Conservation (phyloP, 1,284 basidiomycete species). For the Chondrostereum purpureum region DNA sequence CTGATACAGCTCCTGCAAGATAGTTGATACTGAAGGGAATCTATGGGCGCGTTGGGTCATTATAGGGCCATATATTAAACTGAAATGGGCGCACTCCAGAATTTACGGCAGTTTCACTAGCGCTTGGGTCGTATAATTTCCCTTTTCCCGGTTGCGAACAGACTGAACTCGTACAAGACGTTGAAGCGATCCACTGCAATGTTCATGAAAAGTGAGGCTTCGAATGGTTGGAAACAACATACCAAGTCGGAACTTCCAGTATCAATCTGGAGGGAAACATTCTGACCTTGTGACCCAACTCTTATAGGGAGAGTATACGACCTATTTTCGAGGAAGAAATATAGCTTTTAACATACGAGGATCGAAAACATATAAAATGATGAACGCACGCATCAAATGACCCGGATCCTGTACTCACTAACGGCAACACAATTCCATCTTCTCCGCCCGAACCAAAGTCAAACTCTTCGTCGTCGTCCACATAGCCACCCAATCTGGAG, state of each 20-base stretch:
- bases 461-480: not conserved
- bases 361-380: constrained; percentile 5
- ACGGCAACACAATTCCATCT: constrained; percentile 43
- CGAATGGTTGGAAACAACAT: constrained; percentile 21
- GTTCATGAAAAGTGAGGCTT: constrained; percentile 3
- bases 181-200: constrained; percentile 57
- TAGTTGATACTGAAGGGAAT: constrained; percentile 45
- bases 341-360: too few relatives aligned
- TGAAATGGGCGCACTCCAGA: constrained; percentile 27
- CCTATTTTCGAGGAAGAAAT: too few relatives aligned
- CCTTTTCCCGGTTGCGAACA: constrained; percentile 36
- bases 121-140: constrained; percentile 44
- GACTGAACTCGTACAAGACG: constrained; percentile 40
- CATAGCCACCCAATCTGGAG: too few relatives aligned
- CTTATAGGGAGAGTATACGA: constrained; percentile 52
- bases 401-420: constrained; percentile 43
- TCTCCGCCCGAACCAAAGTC: not conserved
- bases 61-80: too few relatives aligned
- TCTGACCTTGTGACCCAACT: constrained; percentile 42
- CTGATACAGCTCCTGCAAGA: constrained; percentile 47
- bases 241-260: constrained; percentile 74
- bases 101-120: constrained; percentile 24
- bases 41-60: not conserved
- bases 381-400: constrained; percentile 48
- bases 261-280: constrained; percentile 60